Evolutionary conservation across 441 rosid genomes (phyloP), one percentile per base, ranked within the genome.

Genomic region (Macaranga tanarius): DNA sequence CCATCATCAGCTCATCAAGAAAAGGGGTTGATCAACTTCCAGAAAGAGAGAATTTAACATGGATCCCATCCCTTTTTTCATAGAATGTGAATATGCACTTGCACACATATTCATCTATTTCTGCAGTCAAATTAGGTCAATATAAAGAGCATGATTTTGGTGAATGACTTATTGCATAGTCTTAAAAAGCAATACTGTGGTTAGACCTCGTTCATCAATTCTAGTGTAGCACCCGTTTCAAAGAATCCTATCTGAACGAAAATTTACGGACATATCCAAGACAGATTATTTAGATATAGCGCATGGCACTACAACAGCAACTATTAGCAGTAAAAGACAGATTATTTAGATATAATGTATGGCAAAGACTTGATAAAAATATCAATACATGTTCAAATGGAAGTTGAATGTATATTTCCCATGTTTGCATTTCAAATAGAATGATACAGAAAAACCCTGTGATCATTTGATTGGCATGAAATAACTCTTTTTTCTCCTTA

Each of bases 401-500:
- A 23, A 50, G 48, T 22, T 71, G 48, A 34, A 72, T 23, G 22
- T 63, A 62, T 11, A 15, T 31, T 34, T 42, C 56, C 25, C 60
- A 51, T 28, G 50, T 52, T 63, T 52, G 3, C 52, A 57, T 70
- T 25, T 52, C 73, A 71, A 20, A 59, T 20, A 19, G 16, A 7
- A 56, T 20, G 1, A 65, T 12, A 42, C n/a, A 25, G 0, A 64
- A 64, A 4, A 23, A n/a, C 54, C 31, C 34, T 31, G 1, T 10
- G 56, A 56, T 17, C 54, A 69, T 54, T 67, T 13, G 52, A 13
- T 7, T 9, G 34, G 25, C 10, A 4, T 40, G 45, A 69, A 22
- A 45, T 4, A 15, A 6, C 20, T 13, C 34, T 19, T 54, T 67
- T 11, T 67, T 38, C 9, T 55, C 51, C 12, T 13, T 0, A 34